Base-by-base conservation (phyloP, 768 basidiomycete species). In the Paxillus rubicundulus region DNA sequence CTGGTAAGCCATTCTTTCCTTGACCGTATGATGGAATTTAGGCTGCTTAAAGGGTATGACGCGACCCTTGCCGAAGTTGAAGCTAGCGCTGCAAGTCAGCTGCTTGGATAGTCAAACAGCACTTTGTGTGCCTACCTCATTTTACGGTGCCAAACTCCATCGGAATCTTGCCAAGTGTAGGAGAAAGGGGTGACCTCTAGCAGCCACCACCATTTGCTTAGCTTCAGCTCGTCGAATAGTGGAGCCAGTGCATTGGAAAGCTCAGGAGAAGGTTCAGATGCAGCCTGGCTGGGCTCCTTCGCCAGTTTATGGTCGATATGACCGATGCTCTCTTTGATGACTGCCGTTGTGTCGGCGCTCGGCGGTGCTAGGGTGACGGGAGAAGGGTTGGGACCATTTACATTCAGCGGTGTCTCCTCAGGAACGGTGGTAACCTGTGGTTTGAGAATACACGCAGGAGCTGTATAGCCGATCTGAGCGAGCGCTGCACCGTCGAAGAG, bases 21-120 rank as follows among this genome's bases (percentile, higher is more conserved):
- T 76, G 33, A 91, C 89, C 6, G 81, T 82, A 36, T 72, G 60
- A 59, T 90, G 88, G 62, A 90, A 84, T 9, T 74, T 74, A 0
- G 87, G 85, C 4, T 72, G 55, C 18, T 56, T 45, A 40, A 72
- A 73, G 7, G 64, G 59, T 49, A 89, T 78, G 14, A 63, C 55
- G 12, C 88, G 76, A 0, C 85, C 85, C 49, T 70, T 73, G 14
- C 87, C 86, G 2, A 84, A 50, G 60, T 89, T 77, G 14, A 65
- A 47, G 36, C 68, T 73, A 36, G 2, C 16, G 18, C 13, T 17
- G 17, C 17, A 16, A 27, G 40, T 45, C 24, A 27, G 30, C 21
- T 41, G 39, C 16, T 14, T 39, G 17, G 14, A 46, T 37, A 24
- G 33, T 14, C 8, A 12, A 21, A 5, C 10, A 9, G 54, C 45